Evolutionary conservation across 148 eudicot genomes (phyloP).

Genomic region (Drosera capensis): DNA sequence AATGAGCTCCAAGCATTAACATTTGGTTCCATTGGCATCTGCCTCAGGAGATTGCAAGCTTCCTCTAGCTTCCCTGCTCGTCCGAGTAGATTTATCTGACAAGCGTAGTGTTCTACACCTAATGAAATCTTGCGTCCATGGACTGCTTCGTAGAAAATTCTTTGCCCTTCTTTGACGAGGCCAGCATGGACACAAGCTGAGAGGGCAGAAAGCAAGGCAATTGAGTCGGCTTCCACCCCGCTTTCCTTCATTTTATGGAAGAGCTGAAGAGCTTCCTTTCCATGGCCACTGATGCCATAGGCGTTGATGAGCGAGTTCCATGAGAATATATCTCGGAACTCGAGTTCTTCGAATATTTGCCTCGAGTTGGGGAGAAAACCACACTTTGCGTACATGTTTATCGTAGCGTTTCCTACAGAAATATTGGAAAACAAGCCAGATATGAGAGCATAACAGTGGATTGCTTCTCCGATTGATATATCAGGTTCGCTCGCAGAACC

Average conservation of each 20-base stretch:
- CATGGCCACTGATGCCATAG: neutral
- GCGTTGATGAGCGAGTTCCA: neutral
- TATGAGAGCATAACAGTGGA: neutral
- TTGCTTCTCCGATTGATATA: neutral
- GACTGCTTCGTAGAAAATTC: constrained; percentile 13
- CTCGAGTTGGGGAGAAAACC: neutral
- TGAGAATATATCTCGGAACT: neutral
- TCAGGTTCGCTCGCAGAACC: neutral
- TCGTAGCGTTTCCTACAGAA: neutral
- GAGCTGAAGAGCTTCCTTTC: neutral
- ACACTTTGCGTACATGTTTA: neutral
- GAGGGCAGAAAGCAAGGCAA: neutral
- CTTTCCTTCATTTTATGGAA: neutral
- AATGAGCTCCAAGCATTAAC: constrained; percentile 29
- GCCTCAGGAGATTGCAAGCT: constrained; percentile 23
- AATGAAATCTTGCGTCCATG: constrained; percentile 5
- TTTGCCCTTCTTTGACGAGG: constrained; percentile 26
- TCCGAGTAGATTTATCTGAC: constrained; percentile 36
- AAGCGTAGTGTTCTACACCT: constrained; percentile 30
- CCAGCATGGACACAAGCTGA: constrained; percentile 35
- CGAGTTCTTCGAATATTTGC: neutral
- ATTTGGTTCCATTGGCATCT: constrained; percentile 31
- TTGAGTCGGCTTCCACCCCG: neutral
- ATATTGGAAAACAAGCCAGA: neutral
- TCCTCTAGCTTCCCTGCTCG: constrained; percentile 34